Percentiles rank a stretch among this genome's conserved stretches.
These are phyloP conservation scores for Hyaloperonospora brassicae DNA, from an alignment of 352 stramenopile genomes.

Conservation along the genomic window DNA sequence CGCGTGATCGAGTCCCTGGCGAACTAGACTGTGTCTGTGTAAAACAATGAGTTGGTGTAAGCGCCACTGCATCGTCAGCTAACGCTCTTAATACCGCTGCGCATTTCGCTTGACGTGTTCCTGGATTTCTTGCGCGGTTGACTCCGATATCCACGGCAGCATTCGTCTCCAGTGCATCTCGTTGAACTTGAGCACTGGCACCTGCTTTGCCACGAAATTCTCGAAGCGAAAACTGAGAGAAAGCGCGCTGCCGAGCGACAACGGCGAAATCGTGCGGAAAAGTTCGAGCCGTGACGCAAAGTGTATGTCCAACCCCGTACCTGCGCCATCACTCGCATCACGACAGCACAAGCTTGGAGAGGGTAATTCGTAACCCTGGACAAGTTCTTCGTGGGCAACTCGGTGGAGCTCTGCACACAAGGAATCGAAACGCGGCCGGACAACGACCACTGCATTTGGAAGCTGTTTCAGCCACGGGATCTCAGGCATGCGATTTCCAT, in stretches of 20 bases:
- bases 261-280: slow-evolving; percentile 37
- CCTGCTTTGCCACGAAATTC: slow-evolving; percentile 47
- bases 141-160: slow-evolving; percentile 69
- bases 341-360: slow-evolving; percentile 14
- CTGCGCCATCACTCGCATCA: slow-evolving; percentile 4
- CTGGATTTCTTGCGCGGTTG: slow-evolving; percentile 41
- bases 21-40: slow-evolving; percentile 13
- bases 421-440: slow-evolving; percentile 9
- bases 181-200: slow-evolving; percentile 77
- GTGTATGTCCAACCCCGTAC: slow-evolving; percentile 30
- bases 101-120: slow-evolving; percentile 32
- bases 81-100: slow-evolving; percentile 2
- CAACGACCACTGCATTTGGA: slow-evolving; percentile 23
- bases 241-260: slow-evolving; percentile 56
- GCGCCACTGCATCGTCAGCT: too few species aligned
- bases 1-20: slow-evolving; percentile 57
- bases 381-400: slow-evolving; percentile 27
- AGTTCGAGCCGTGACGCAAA: slow-evolving; percentile 54
- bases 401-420: slow-evolving; percentile 24
- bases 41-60: background rate
- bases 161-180: slow-evolving; percentile 82
- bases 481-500: slow-evolving; percentile 10
- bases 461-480: slow-evolving; percentile 23
- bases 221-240: slow-evolving; percentile 75
- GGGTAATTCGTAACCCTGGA: slow-evolving; percentile 31